These are phyloP conservation scores for Fusarium irregulare DNA, from an alignment of 2,329 filamentous ascomycete genomes.

Conservation along the genomic window DNA sequence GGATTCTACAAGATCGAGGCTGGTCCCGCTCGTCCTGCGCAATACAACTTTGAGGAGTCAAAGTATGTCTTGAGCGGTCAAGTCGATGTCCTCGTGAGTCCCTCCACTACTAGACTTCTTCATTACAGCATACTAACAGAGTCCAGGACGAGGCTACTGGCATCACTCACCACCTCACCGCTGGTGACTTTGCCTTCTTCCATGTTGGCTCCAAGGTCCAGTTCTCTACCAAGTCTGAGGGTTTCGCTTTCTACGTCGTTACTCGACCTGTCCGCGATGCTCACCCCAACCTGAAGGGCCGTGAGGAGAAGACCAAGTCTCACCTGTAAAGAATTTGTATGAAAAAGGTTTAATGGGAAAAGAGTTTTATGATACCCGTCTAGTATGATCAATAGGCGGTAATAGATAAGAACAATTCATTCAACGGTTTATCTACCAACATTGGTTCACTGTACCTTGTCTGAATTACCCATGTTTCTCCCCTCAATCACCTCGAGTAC, in stretches of 20 bases:
- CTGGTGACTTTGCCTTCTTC: constrained; percentile 44
- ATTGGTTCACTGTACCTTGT: too few relatives aligned
- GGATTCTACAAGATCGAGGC: constrained; percentile 44
- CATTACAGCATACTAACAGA: constrained; percentile 3
- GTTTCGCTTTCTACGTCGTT: constrained; percentile 43
- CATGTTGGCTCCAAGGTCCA: constrained; percentile 44
- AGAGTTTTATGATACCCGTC: neutral
- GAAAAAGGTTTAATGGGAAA: neutral
- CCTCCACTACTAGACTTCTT: too few relatives aligned
- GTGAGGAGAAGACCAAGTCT: constrained; percentile 41
- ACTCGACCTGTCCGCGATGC: constrained; percentile 39
- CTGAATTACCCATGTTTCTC: too few relatives aligned
- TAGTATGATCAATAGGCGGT: constrained; percentile 6
- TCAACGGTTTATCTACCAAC: neutral
- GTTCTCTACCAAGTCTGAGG: constrained; percentile 44
- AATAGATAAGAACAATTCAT: constrained; percentile 9
- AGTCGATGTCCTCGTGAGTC: constrained; percentile 41
- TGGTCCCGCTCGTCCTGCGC: constrained; percentile 36
- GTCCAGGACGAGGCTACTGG: constrained; percentile 43
- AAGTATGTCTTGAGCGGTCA: constrained; percentile 43
- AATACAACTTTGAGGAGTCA: constrained; percentile 43
- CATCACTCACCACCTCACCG: constrained; percentile 39
- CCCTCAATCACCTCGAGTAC: rapidly evolving
- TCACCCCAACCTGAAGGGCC: constrained; percentile 40
- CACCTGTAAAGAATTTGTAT: constrained; percentile 10